Evolutionary conservation across 345 rosid genomes (phyloP), one percentile per base, ranked within the genome.

Genomic region (Isatis tinctoria): DNA sequence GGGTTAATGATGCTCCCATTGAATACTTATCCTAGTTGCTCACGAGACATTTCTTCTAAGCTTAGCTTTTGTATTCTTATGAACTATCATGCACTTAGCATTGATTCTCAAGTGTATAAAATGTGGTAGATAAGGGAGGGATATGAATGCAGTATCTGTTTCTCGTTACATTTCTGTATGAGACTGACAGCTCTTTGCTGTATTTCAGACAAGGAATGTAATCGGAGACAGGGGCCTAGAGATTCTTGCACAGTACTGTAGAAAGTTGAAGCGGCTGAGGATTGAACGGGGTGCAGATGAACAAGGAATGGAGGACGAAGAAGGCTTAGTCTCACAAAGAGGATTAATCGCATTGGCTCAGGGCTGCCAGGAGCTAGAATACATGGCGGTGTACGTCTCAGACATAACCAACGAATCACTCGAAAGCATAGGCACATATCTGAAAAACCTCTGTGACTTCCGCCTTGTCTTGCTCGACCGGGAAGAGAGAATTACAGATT

Each of bases 281-380:
- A 89, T 95, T 65, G 99, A 92, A 79, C 86, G 89, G 36, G 97
- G 96, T 76, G 97, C 90, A 20, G 97, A 92, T 76, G 99, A 90
- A 78, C 88, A 81, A 56, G 98, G 78, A 60, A 84, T 87, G 89
- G 96, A 80, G 78, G 97, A 92, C 65, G 98, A 90, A 84, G 96
- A 80, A 70, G 97, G 97, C 40, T 63, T 87, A 49, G 97, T 95
- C 65, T 83, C 99, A 11, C 97, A 95, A 17, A 82, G 90, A 84
- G 99, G 99, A 75, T 76, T 95, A 40, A 92, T 82, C 13, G 90
- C 91, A 33, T 68, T 95, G 76, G 91, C 98, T 65, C 88, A 85
- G 74, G 98, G 99, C 56, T 96, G 99, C 79, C 77, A 83, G 35
- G 85, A 87, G 70, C 74, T 96, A 48, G 90, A 86, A 54, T 89